These are phyloP conservation scores for Paramecium sonneborni DNA, from an alignment of 73 alveolate species.

Conservation along the genomic window DNA sequence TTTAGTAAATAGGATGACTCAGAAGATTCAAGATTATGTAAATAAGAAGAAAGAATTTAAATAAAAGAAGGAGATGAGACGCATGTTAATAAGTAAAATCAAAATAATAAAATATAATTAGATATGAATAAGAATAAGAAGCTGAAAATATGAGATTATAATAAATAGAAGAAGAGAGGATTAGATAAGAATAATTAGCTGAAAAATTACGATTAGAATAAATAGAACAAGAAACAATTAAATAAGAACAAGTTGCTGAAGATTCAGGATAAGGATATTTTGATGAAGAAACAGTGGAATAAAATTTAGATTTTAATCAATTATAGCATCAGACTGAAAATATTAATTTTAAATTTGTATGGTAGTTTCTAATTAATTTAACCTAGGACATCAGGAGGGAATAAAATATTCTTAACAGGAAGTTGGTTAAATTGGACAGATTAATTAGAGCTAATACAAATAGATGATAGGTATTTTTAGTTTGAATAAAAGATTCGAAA, in stretches of 20 bases:
- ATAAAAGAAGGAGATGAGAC: neutral
- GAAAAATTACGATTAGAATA: neutral
- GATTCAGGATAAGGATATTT: neutral
- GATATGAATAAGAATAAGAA: neutral
- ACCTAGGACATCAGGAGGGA: neutral
- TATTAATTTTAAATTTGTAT: neutral
- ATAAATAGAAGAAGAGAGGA: neutral
- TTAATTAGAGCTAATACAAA: neutral
- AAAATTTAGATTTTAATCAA: neutral
- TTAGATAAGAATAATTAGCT: neutral
- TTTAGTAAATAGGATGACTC: neutral
- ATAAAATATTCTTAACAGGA: neutral
- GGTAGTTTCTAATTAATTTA: neutral
- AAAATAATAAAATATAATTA: neutral
- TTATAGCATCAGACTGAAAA: neutral
- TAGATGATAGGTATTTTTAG: conserved; percentile 11
- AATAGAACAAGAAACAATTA: neutral
- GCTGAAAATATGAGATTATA: neutral
- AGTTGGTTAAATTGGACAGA: conserved; percentile 41
- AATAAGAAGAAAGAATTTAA: neutral
- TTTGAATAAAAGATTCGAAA: neutral
- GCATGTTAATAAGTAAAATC: neutral
- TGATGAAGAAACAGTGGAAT: neutral
- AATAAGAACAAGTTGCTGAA: neutral
- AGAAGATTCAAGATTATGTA: neutral